Evolutionary conservation across 2,329 filamentous ascomycete species (phyloP).

Genomic region (Graphilbum sp.): DNA sequence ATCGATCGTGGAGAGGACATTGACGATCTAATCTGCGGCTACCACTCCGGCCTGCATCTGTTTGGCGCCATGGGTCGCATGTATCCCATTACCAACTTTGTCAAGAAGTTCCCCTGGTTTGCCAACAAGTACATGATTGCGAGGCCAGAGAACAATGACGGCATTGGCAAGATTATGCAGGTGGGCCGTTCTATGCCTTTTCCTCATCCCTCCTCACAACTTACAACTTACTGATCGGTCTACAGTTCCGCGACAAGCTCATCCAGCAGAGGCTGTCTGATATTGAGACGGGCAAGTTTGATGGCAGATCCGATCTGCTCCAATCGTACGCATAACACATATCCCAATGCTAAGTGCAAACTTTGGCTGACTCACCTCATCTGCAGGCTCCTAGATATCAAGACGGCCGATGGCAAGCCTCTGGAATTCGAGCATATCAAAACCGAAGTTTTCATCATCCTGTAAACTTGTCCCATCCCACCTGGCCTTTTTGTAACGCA

Average conservation of each 20-base stretch:
- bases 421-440: conserved; percentile 33
- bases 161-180: conserved; percentile 37
- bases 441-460: conserved; percentile 33
- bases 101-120: conserved; percentile 30
- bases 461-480: not conserved
- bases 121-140: conserved; percentile 35
- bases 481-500: too few relatives aligned
- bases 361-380: too few relatives aligned
- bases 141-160: conserved; percentile 32
- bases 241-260: conserved; percentile 36
- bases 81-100: conserved; percentile 35
- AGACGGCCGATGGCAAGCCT: conserved; percentile 26
- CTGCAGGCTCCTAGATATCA: conserved; percentile 19
- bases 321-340: conserved; percentile 22
- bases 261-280: conserved; percentile 30
- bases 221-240: too few relatives aligned
- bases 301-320: conserved; percentile 31
- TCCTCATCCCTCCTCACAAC: too few relatives aligned
- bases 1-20: conserved; percentile 34
- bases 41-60: conserved; percentile 33
- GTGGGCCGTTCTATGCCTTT: too few relatives aligned
- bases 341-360: too few relatives aligned
- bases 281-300: conserved; percentile 25
- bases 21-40: conserved; percentile 33
- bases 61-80: conserved; percentile 35